Percentiles rank a stretch among this genome's conserved stretches.
Conservation (phyloP, 768 basidiomycete species). For the Naganishia onofrii region DNA sequence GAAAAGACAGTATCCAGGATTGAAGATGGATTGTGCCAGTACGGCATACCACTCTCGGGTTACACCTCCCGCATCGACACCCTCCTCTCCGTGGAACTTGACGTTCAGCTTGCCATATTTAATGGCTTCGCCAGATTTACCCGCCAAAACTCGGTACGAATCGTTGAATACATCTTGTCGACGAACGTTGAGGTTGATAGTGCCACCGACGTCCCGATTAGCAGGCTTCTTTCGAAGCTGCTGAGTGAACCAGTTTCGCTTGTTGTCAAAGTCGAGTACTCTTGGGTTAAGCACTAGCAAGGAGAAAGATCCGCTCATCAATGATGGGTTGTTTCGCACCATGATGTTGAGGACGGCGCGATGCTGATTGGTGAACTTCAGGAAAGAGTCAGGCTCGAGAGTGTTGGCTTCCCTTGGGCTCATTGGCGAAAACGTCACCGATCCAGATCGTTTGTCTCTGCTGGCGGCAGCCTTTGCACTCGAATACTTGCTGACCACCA, state of each 20-base stretch:
- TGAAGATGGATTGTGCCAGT: conserved; percentile 96
- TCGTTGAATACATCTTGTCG: conserved; percentile 86
- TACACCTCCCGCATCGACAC: conserved; percentile 96
- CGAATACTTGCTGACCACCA: conserved; percentile 97
- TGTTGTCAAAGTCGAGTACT: conserved; percentile 98
- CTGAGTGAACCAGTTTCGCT: conserved; percentile 66
- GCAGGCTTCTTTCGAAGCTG: conserved; percentile 46
- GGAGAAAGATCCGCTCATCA: conserved; percentile 98
- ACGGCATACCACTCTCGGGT: conserved; percentile 99
- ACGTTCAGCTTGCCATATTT: conserved; percentile 96
- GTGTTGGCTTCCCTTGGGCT: conserved; percentile 53
- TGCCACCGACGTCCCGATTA: conserved; percentile 24
- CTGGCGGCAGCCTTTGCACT: conserved; percentile 62
- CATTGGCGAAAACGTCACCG: conserved; percentile 38
- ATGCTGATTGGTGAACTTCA: conserved; percentile 87
- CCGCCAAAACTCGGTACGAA: conserved; percentile 85
- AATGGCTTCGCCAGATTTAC: conserved; percentile 90
- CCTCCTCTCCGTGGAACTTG: conserved; percentile 93
- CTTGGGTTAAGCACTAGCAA: conserved; percentile 91
- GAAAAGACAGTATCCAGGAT: conserved; percentile 90
- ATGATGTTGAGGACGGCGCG: conserved; percentile 91
- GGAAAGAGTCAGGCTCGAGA: conserved; percentile 84
- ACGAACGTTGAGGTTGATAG: conserved; percentile 45
- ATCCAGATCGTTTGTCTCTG: conserved; percentile 53
- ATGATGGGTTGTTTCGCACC: conserved; percentile 95